A percentile compares a stretch with the other conserved stretches of the same genome.
phyloP scores from a whole-genome alignment of 768 basidiomycete species.

The Hemileccinum rubropunctum region DNA sequence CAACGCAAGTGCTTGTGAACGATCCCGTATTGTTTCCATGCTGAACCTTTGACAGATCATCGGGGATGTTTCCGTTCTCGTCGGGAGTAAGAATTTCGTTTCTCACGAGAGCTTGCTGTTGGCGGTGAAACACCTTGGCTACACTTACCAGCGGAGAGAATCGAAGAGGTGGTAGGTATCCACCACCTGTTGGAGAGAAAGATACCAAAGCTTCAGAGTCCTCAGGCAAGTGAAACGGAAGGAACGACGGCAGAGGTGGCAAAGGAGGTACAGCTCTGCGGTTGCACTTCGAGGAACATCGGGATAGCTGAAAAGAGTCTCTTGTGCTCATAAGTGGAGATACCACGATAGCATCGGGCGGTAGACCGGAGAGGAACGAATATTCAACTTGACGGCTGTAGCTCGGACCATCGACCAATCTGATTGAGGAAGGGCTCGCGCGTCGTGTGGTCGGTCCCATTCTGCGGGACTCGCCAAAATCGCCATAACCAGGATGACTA shows the following conservation, averaged over 20 bases:
- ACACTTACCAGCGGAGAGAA: slow-evolving; percentile 20
- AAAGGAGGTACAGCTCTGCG: slow-evolving; percentile 20
- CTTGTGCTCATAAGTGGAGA: slow-evolving; percentile 25
- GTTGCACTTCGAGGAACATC: slow-evolving; percentile 6
- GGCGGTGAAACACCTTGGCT: slow-evolving; percentile 3
- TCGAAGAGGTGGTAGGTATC: slow-evolving; percentile 14
- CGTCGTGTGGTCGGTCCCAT: slow-evolving; percentile 1
- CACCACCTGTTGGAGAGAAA: background rate
- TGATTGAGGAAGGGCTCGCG: slow-evolving; percentile 22
- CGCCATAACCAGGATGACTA: background rate
- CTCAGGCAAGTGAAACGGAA: slow-evolving; percentile 5
- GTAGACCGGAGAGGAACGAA: slow-evolving; percentile 24
- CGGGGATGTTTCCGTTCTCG: background rate
- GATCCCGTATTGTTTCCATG: background rate
- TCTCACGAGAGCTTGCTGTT: background rate
- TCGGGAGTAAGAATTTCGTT: background rate
- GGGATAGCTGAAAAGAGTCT: slow-evolving; percentile 31
- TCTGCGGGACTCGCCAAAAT: slow-evolving; percentile 6
- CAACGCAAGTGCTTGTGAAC: background rate
- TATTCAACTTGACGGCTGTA: slow-evolving; percentile 16
- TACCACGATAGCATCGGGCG: slow-evolving; percentile 10
- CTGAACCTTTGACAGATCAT: too few relatives aligned
- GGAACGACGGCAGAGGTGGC: slow-evolving; percentile 20
- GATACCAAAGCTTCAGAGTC: background rate
- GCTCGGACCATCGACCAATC: slow-evolving; percentile 20